Evolutionary conservation across 805 yeast genomes (phyloP).

Genomic region (Metschnikowia continentalis): DNA sequence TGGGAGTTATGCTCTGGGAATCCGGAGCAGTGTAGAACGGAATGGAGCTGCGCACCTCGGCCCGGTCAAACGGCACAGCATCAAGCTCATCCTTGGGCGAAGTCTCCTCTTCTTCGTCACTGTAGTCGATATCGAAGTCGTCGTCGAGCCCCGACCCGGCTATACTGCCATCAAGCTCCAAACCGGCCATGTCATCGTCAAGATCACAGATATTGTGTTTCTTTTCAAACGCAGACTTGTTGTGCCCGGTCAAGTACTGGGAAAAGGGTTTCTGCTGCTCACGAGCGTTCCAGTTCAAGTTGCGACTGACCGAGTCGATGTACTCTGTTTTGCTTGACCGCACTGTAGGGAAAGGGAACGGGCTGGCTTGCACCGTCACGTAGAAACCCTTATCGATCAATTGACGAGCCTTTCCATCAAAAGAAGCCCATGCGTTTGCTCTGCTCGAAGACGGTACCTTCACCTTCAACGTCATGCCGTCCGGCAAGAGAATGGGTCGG

Average conservation of each 20-base stretch:
- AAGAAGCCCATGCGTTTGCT: constrained; percentile 94
- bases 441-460: constrained; percentile 76
- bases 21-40: constrained; percentile 30
- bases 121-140: constrained; percentile 35
- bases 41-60: constrained; percentile 20
- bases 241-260: constrained; percentile 55
- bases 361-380: constrained; percentile 78
- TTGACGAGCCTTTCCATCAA: constrained; percentile 87
- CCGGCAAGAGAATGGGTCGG: constrained; percentile 88
- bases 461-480: constrained; percentile 80
- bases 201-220: constrained; percentile 12
- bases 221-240: constrained; percentile 31
- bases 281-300: constrained; percentile 90
- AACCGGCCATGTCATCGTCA: constrained; percentile 10
- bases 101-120: constrained; percentile 21
- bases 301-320: constrained; percentile 78
- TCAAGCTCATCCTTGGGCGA: constrained; percentile 5
- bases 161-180: constrained; percentile 12
- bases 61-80: background rate
- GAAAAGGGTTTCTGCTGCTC: constrained; percentile 82
- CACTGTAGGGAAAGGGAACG: constrained; percentile 93
- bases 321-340: constrained; percentile 68
- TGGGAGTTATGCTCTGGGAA: constrained; percentile 29
- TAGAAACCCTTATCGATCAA: constrained; percentile 82
- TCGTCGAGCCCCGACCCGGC: constrained; percentile 16